A percentile compares a stretch with the other conserved stretches of the same genome.
These are phyloP conservation scores for Trypanosoma congolense DNA, from an alignment of 208 protist genomes.

Conservation along the genomic window DNA sequence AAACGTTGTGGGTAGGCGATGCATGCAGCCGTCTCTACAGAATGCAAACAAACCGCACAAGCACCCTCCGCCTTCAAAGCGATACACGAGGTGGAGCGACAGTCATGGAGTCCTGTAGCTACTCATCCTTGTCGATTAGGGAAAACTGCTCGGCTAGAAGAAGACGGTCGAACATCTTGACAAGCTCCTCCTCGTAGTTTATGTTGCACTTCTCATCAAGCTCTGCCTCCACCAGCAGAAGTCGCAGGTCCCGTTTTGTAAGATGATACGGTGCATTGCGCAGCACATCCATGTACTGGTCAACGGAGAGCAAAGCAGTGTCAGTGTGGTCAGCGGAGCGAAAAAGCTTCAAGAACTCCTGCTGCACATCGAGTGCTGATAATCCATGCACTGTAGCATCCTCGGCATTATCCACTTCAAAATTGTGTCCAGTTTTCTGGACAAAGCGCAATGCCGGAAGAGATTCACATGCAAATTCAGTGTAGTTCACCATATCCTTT, in stretches of 20 bases:
- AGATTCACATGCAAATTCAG: slow-evolving; percentile 41
- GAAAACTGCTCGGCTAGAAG: slow-evolving; percentile 63
- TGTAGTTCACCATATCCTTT: slow-evolving; percentile 64
- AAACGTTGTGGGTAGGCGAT: no score
- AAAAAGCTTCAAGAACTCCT: slow-evolving; percentile 74
- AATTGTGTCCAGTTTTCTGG: slow-evolving; percentile 51
- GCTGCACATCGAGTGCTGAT: slow-evolving; percentile 68
- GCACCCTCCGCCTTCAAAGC: no score
- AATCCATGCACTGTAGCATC: slow-evolving; percentile 77
- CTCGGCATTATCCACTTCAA: slow-evolving; percentile 34
- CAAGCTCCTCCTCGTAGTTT: slow-evolving; percentile 70
- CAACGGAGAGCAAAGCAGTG: slow-evolving; percentile 52
- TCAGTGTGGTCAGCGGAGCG: slow-evolving; percentile 52
- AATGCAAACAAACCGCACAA: no score
- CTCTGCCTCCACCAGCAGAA: slow-evolving; percentile 64
- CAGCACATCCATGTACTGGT: slow-evolving; percentile 56
- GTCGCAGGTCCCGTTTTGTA: slow-evolving; percentile 69
- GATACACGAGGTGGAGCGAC: not conserved
- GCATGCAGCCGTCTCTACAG: no score
- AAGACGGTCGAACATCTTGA: slow-evolving; percentile 68
- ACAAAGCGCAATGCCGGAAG: slow-evolving; percentile 71
- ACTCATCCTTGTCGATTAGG: slow-evolving; percentile 49
- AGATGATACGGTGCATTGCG: slow-evolving; percentile 75
- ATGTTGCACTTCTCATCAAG: slow-evolving; percentile 42
- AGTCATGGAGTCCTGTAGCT: not conserved